phyloP scores from a whole-genome alignment of 2,329 filamentous ascomycete species.

The Neonectria sp. region DNA sequence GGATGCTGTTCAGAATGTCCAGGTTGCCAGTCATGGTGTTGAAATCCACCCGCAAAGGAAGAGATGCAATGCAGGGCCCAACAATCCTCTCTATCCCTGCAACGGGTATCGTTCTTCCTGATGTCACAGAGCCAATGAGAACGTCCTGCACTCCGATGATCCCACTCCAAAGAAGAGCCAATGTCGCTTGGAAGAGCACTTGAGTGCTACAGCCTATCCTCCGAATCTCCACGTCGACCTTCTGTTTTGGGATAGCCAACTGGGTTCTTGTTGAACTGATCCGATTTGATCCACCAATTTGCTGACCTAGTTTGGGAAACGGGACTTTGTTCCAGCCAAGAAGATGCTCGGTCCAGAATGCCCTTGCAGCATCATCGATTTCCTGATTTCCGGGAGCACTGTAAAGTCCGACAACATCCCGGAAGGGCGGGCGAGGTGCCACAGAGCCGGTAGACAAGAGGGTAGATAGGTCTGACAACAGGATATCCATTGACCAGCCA shows the following conservation, averaged over 20 bases:
- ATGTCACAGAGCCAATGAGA: constrained; percentile 84
- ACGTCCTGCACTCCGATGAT: constrained; percentile 78
- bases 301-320: constrained; percentile 66
- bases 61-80: constrained; percentile 84
- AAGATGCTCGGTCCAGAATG: constrained; percentile 81
- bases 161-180: constrained; percentile 75
- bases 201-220: constrained; percentile 72
- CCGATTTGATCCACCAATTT: constrained; percentile 43
- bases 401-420: constrained; percentile 69
- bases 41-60: constrained; percentile 79
- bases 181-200: constrained; percentile 81
- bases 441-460: constrained; percentile 57
- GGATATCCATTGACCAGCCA: constrained; percentile 90
- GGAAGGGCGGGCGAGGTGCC: constrained; percentile 70
- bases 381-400: constrained; percentile 41
- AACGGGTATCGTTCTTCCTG: constrained; percentile 83
- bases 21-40: constrained; percentile 63
- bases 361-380: constrained; percentile 59
- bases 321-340: constrained; percentile 66
- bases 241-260: constrained; percentile 36
- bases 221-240: constrained; percentile 53
- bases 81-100: constrained; percentile 79
- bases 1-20: constrained; percentile 76
- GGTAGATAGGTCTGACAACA: constrained; percentile 76
- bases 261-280: constrained; percentile 30